Percentiles rank a stretch among this genome's conserved stretches.
These are phyloP conservation scores for Leucocoprinus birnbaumii DNA, from an alignment of 768 basidiomycete genomes.

Conservation along the genomic window DNA sequence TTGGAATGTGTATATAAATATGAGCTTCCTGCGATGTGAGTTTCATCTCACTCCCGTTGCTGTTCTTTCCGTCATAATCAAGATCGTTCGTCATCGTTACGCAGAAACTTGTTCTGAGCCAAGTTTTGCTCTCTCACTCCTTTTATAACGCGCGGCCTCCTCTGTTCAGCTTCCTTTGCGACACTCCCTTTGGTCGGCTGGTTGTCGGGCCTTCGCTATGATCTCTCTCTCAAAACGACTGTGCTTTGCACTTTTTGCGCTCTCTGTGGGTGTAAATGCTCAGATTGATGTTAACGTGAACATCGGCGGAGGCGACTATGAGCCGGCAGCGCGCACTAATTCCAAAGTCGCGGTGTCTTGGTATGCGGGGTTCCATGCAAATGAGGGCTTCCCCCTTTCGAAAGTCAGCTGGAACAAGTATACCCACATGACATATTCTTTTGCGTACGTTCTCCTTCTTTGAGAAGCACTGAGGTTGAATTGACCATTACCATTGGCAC, in stretches of 20 bases:
- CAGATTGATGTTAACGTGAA: not conserved
- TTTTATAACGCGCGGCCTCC: not conserved
- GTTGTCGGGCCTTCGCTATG: not conserved
- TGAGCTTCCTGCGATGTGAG: not conserved
- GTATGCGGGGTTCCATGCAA: constrained; percentile 69
- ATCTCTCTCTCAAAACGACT: constrained; percentile 1
- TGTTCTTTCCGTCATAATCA: not conserved
- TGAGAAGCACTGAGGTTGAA: not conserved
- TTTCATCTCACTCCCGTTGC: not conserved
- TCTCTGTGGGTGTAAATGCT: not conserved
- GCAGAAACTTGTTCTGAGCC: too few species aligned
- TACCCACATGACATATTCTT: constrained; percentile 66
- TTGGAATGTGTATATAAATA: constrained; percentile 2
- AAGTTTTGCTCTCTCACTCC: too few species aligned
- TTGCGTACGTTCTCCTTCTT: constrained; percentile 49
- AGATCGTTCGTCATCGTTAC: not conserved
- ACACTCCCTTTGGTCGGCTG: not conserved
- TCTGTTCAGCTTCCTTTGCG: not conserved
- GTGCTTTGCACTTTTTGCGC: not conserved
- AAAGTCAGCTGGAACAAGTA: constrained; percentile 66
- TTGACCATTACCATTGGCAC: too few species aligned
- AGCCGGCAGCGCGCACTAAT: not conserved
- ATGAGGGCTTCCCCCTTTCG: constrained; percentile 42
- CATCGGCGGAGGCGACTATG: not conserved
- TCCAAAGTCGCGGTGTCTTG: constrained; percentile 19